Evolutionary conservation across 192 early-diverging fungal genomes (phyloP).

Genomic region (Phlyctochytrium planicorne): DNA sequence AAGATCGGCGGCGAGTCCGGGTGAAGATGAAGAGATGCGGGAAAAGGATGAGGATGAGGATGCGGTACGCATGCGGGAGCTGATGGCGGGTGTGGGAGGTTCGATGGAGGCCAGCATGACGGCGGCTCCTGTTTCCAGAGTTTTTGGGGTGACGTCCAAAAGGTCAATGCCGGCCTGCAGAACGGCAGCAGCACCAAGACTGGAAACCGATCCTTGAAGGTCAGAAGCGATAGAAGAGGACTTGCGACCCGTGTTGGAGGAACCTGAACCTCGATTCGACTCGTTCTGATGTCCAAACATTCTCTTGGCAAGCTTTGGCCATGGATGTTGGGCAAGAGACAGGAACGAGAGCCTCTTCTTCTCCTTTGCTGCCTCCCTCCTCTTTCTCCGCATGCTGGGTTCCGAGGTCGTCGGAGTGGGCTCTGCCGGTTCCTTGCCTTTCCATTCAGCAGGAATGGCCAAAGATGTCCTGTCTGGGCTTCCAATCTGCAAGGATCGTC

Average conservation of each 20-base stretch:
- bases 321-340: constrained; percentile 5
- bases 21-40: neutral
- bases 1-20: neutral
- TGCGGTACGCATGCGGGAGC: neutral
- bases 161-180: neutral
- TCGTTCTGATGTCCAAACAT: constrained; percentile 2
- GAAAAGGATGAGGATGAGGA: neutral
- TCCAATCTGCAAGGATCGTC: no score
- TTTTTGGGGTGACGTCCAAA: neutral
- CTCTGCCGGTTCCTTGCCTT: no score
- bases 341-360: neutral
- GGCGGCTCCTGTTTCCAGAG: neutral
- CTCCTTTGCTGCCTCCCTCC: neutral
- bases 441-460: no score
- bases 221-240: neutral
- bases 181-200: neutral
- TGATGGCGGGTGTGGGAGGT: neutral
- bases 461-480: no score
- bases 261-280: neutral
- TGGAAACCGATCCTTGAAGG: neutral
- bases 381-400: neutral
- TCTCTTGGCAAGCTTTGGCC: neutral
- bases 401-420: neutral
- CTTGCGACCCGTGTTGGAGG: neutral
- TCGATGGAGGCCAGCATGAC: neutral